Percentiles rank a stretch among this genome's conserved stretches.
phyloP scores from a whole-genome alignment of 352 stramenopile genomes.

The Phytophthora multivora region DNA sequence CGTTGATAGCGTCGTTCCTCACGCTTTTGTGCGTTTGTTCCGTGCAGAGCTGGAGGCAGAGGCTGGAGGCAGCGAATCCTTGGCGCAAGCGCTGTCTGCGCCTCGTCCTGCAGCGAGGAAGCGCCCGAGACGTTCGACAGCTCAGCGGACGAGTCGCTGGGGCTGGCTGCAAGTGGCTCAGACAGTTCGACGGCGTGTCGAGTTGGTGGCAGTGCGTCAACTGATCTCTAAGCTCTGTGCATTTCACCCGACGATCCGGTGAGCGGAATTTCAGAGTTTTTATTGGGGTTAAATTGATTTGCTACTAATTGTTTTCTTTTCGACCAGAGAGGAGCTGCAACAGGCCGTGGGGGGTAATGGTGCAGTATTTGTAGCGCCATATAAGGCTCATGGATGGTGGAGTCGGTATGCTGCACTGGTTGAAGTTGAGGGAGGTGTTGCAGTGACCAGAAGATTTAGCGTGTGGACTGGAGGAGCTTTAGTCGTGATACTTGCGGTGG shows the following conservation, averaged over 20 bases:
- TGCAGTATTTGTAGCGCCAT: not conserved
- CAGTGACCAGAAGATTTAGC: not conserved
- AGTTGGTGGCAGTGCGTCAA: conserved; percentile 1
- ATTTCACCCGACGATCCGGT: conserved; percentile 36
- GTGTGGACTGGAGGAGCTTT: not conserved
- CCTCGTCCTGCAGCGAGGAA: conserved; percentile 7
- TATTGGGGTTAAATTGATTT: not conserved
- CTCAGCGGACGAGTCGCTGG: not conserved
- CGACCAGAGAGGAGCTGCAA: conserved; percentile 34
- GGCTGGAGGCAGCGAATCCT: conserved; percentile 6
- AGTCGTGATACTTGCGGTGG: not conserved
- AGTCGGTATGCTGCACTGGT: not conserved
- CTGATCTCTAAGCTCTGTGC: conserved; percentile 15
- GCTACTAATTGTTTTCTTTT: not conserved
- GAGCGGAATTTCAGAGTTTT: not conserved
- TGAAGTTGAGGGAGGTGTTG: conserved; percentile 11
- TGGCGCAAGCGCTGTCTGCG: conserved; percentile 16
- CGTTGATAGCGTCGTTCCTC: not conserved
- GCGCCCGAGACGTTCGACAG: conserved; percentile 2
- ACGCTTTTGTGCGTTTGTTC: not conserved
- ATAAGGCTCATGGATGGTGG: not conserved
- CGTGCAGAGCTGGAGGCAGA: conserved; percentile 23
- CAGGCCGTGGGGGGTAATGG: not conserved
- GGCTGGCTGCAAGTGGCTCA: conserved; percentile 1
- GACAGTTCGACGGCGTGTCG: not conserved